These are phyloP conservation scores for Chrysoporthe austroafricana DNA, from an alignment of 2,329 filamentous ascomycete genomes.

Conservation along the genomic window DNA sequence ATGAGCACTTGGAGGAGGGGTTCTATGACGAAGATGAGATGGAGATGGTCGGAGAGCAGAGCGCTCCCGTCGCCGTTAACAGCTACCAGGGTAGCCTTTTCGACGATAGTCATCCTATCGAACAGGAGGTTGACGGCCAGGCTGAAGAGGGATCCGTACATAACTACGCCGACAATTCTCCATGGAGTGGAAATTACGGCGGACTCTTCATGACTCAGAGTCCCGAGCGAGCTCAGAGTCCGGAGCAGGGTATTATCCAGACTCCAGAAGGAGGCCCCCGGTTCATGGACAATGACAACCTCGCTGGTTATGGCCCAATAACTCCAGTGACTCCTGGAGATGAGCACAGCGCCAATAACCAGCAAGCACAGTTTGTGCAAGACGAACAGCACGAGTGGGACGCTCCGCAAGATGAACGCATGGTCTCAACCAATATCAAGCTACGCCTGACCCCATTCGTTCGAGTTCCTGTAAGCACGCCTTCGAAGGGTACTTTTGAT, in stretches of 20 bases:
- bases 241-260: no score
- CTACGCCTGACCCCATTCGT: not conserved
- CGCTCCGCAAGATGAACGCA: no score
- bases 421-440: not conserved
- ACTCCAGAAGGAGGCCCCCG: not conserved
- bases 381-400: not conserved
- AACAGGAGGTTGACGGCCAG: not conserved
- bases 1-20: not conserved
- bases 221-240: not conserved
- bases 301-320: no score
- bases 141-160: not conserved
- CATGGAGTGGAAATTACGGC: constrained; percentile 1
- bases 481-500: not conserved
- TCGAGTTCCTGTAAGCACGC: not conserved
- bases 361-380: not conserved
- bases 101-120: not conserved
- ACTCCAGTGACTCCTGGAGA: no score
- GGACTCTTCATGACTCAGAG: constrained; percentile 10
- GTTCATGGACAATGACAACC: not conserved
- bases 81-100: not conserved
- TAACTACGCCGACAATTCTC: not conserved
- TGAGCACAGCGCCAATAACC: not conserved
- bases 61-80: not conserved
- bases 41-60: not conserved
- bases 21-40: not conserved